Evolutionary conservation across 139 green algal species (phyloP).

Genomic region (Pycnococcus provasolii): DNA sequence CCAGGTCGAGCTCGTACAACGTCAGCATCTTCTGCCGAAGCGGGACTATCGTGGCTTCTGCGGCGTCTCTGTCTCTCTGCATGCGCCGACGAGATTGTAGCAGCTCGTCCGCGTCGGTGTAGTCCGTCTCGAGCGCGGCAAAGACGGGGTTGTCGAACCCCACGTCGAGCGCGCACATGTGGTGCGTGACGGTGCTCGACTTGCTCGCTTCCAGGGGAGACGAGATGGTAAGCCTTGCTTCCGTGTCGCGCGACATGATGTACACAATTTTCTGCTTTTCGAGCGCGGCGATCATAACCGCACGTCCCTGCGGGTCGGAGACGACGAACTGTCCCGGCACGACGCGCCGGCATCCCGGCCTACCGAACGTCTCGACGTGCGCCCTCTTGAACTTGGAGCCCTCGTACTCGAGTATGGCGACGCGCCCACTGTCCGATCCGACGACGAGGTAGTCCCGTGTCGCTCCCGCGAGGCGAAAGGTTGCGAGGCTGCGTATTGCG

Average conservation of each 20-base stretch:
- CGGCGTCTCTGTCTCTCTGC: conserved; percentile 12
- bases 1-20: conserved; percentile 97
- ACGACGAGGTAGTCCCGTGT: conserved; percentile 73
- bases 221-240: conserved; percentile 90
- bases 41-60: conserved; percentile 39
- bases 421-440: conserved; percentile 80
- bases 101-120: conserved; percentile 75
- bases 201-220: conserved; percentile 96
- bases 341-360: conserved; percentile 80
- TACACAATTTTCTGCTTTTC: conserved; percentile 99
- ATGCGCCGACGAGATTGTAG: neutral
- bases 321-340: conserved; percentile 89
- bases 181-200: conserved; percentile 69
- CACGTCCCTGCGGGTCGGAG: conserved; percentile 83
- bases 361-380: conserved; percentile 96
- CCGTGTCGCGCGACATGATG: conserved; percentile 88
- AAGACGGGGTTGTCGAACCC: conserved; percentile 99
- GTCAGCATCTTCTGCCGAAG: conserved; percentile 80
- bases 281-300: conserved; percentile 79
- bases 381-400: conserved; percentile 81
- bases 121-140: conserved; percentile 96
- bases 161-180: conserved; percentile 73
- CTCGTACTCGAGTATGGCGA: conserved; percentile 90
- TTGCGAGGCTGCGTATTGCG: conserved; percentile 64
- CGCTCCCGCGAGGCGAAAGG: conserved; percentile 81